These are phyloP conservation scores for Marasmius tenuissimus DNA, from an alignment of 1,284 basidiomycete species.

Conservation along the genomic window DNA sequence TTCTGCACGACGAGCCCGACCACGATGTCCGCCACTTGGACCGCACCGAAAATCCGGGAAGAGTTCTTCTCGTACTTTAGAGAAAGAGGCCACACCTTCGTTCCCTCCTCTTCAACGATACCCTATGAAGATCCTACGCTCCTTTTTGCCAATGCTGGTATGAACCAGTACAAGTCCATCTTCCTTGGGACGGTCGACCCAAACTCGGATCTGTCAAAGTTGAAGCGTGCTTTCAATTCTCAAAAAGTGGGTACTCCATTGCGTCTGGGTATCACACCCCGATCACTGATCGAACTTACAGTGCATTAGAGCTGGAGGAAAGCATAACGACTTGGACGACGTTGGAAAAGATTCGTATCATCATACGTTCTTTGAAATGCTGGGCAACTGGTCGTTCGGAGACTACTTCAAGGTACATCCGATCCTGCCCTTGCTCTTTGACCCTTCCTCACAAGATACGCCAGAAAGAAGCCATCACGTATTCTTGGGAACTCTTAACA, in stretches of 20 bases:
- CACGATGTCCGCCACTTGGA: constrained; percentile 39
- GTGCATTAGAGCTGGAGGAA: constrained; percentile 97
- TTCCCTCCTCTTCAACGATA: constrained; percentile 91
- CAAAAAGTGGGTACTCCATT: constrained; percentile 53
- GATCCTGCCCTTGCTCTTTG: background rate
- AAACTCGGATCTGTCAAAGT: constrained; percentile 82
- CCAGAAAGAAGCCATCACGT: constrained; percentile 88
- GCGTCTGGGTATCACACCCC: background rate
- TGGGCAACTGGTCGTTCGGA: constrained; percentile 99
- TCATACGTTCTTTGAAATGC: constrained; percentile 99
- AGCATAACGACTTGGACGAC: constrained; percentile 98
- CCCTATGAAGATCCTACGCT: constrained; percentile 97
- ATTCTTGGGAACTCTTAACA: constrained; percentile 95
- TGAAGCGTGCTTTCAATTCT: constrained; percentile 92
- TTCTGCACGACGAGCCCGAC: constrained; percentile 16
- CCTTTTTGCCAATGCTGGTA: constrained; percentile 97
- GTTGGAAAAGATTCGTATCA: constrained; percentile 97
- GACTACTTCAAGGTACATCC: constrained; percentile 93
- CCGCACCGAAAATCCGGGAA: constrained; percentile 77
- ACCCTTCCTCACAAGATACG: constrained; percentile 4
- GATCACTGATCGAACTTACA: constrained; percentile 25
- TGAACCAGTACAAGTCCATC: constrained; percentile 98
- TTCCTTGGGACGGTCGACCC: constrained; percentile 97
- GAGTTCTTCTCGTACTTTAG: constrained; percentile 78
- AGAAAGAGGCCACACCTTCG: constrained; percentile 82